Conservation (phyloP, 2,329 filamentous ascomycete genomes). For the Botrytis fabae region DNA sequence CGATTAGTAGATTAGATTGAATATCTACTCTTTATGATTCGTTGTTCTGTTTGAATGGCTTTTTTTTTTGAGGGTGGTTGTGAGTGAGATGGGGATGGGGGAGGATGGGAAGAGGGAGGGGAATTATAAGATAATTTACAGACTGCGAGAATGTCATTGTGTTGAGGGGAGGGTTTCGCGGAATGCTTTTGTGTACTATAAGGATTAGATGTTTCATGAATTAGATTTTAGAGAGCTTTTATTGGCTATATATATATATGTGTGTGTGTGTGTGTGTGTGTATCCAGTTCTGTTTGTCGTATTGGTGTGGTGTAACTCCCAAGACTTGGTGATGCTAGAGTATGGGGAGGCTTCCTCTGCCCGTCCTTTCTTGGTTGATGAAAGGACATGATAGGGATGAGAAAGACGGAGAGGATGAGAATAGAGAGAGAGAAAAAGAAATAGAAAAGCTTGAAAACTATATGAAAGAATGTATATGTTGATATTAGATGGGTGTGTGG, state of each 20-base stretch:
- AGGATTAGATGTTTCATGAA: neutral
- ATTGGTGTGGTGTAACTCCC: neutral
- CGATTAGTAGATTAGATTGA: neutral
- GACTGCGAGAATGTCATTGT: neutral
- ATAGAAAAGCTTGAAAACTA: neutral
- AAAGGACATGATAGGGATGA: neutral
- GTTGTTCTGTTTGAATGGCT: neutral
- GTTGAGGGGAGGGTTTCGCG: neutral
- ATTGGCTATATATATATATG: too few relatives aligned
- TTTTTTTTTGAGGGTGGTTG: neutral
- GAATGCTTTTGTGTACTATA: neutral
- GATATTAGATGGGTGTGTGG: too few relatives aligned
- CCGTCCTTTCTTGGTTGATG: neutral
- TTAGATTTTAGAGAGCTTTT: neutral
- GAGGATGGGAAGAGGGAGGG: neutral
- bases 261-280: neutral
- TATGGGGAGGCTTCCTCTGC: too few relatives aligned
- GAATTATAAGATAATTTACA: neutral
- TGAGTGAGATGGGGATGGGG: neutral
- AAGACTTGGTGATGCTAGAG: neutral
- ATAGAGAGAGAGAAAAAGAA: too few relatives aligned
- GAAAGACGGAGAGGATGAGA: too few relatives aligned
- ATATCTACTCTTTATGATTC: neutral
- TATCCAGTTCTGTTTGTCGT: neutral
- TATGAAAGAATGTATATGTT: too few relatives aligned